Conservation (phyloP, 257 asterid genomes). For the Nicotiana benthamiana region DNA sequence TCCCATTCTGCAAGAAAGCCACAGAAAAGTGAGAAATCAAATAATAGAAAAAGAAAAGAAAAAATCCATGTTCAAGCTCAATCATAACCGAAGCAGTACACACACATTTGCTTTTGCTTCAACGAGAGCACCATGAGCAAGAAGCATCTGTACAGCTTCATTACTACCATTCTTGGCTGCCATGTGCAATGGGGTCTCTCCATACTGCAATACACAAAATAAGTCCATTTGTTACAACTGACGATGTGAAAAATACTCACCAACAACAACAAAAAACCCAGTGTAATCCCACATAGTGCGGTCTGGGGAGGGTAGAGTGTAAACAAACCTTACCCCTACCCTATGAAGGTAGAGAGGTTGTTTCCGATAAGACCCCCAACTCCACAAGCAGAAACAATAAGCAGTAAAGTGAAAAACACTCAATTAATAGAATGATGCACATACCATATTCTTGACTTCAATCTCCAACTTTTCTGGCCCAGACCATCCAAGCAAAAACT, state of each 20-base stretch:
- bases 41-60: too few species aligned
- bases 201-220: constrained; percentile 49
- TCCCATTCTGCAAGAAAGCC: constrained; percentile 65
- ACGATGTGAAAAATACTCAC: too few species aligned
- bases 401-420: too few species aligned
- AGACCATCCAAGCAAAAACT: constrained; percentile 59
- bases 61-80: neutral
- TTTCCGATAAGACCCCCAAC: too few species aligned
- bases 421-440: neutral
- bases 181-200: constrained; percentile 99
- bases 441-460: constrained; percentile 93
- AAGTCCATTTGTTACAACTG: too few species aligned
- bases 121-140: constrained; percentile 66
- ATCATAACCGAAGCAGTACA: neutral
- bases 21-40: neutral
- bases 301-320: too few species aligned
- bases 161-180: constrained; percentile 97
- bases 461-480: constrained; percentile 78
- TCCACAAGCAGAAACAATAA: too few species aligned
- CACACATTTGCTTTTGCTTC: constrained; percentile 96
- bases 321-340: too few species aligned
- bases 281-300: too few species aligned
- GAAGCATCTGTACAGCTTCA: constrained; percentile 78
- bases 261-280: too few species aligned
- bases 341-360: too few species aligned